Base-by-base conservation (phyloP, 768 basidiomycete genomes). In the Calocybe indica region DNA sequence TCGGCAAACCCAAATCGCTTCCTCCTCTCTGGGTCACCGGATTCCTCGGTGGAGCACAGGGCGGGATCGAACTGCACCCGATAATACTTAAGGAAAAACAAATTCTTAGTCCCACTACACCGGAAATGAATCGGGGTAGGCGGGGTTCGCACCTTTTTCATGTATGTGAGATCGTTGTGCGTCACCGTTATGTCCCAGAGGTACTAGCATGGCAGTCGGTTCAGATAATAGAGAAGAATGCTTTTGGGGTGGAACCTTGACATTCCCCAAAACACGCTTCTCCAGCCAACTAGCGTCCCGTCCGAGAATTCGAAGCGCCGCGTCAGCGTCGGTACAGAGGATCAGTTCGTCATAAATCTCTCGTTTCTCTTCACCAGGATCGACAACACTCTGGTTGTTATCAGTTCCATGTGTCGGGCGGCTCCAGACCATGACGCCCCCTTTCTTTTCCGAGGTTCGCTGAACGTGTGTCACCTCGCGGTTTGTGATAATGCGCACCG, bases 151-250 rank as follows among this genome's bases (percentile, higher is more conserved):
- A 70, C 73, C 66, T 73, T 69, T 52, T 69, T 59, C 73, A 76
- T 74, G 50, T 76, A 75, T 0, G 62, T 60, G 1, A 68, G 49
- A 45, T 78, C 74, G 35, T 62, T 67, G 52, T 80, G 79, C 2
- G 76, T 79, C 31, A 78, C 73, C 0, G 72, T 74, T n/a, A 74
- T 59, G 44, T 76, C 71, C 60, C 68, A 67, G 8, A 72, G 61
- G 47, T 73, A 72, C 59, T 63, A 30, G 9, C 38, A 40, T 28
- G 32, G 1, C 6, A 15, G 35, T 34, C 29, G 45, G 9, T 15
- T 31, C 10, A 31, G 13, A 5, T 29, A 34, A 15, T 39, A 40
- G 14, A 36, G 33, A 10, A 28, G 7, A 3, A 37, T 37, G 9
- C n/a, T 47, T 9, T 6, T 14, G 13, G 4, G 14, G 9, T 35